Conservation (phyloP, 257 asterid genomes). For the Solanum tacnaense region DNA sequence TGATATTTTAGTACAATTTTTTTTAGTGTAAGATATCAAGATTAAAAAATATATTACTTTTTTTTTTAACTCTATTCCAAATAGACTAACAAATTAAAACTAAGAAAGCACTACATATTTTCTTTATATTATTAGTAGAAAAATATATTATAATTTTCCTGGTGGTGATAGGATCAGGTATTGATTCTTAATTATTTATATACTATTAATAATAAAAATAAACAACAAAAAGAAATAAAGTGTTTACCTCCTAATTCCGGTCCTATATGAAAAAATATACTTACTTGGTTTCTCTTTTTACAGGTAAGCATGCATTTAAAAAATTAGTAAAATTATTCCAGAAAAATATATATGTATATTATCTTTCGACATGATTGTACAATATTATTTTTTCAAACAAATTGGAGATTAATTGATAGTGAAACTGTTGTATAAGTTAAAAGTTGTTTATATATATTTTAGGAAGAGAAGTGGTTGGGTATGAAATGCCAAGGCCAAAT, state of each 20-base stretch:
- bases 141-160: background rate
- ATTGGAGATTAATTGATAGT: too few species aligned
- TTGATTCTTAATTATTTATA: background rate
- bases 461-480: constrained; percentile 71
- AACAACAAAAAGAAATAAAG: background rate
- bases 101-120: background rate
- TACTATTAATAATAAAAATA: too few species aligned
- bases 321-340: background rate
- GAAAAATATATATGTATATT: background rate
- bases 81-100: background rate
- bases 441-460: background rate
- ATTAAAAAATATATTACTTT: background rate
- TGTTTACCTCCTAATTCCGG: background rate
- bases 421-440: too few species aligned
- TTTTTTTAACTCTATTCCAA: background rate
- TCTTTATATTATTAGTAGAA: background rate
- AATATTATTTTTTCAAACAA: background rate
- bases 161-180: background rate
- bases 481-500: constrained; percentile 76
- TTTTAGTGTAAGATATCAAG: background rate
- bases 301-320: background rate
- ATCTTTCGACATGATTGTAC: background rate
- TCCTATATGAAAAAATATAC: background rate
- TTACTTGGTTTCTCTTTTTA: background rate
- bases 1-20: background rate